Base-by-base conservation (phyloP, 164 flowering plant genomes). In the Umbellularia californica region DNA sequence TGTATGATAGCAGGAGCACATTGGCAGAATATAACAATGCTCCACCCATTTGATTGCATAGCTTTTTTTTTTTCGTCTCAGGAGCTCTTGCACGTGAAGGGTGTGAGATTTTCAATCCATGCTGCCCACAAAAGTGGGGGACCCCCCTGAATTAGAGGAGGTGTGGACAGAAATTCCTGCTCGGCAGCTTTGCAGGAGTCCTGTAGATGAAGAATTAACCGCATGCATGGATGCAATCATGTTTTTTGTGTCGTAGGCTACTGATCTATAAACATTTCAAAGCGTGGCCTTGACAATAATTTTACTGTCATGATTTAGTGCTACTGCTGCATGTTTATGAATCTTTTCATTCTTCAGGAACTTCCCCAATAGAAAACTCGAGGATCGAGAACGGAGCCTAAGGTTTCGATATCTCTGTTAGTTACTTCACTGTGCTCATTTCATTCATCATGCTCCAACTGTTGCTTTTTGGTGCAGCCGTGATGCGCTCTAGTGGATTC, bases 401-500 rank as follows among this genome's bases (percentile, higher is more conserved):
- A 69, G 78, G 78, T 79, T 51, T 76, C 30, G 50, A 72, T 69
- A 69, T 79, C 69, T 77, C 55, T 68, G 69, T 72, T 50, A 60
- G 14, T 75, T 55, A 35, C 35, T 72, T 63, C 50, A 64, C 52
- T 24, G 55, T 75, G 47, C 60, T 65, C 65, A 60, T 76, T 30
- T 70, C 24, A 50, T 66, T 28, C 65, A 70, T 70, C 71, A 72
- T 74, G 62, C 65, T 75, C 72, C 51, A 55, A 60, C 63, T 47
- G 47, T 67, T 35, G 52, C 10, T 28, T 71, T 65, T 72, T 22
- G 11, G 47, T 86, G 84, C 93, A 90, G 98, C 95, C 76, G 98
- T 92, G 3, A 87, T 90, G 93, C 90, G 86, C 22, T 81, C 92
- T 6, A 87, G 88, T 75, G 97, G 97, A 5, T 93, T 90, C 52